phyloP scores from a whole-genome alignment of 2,329 filamentous ascomycete species.

The Didymella pomorum region DNA sequence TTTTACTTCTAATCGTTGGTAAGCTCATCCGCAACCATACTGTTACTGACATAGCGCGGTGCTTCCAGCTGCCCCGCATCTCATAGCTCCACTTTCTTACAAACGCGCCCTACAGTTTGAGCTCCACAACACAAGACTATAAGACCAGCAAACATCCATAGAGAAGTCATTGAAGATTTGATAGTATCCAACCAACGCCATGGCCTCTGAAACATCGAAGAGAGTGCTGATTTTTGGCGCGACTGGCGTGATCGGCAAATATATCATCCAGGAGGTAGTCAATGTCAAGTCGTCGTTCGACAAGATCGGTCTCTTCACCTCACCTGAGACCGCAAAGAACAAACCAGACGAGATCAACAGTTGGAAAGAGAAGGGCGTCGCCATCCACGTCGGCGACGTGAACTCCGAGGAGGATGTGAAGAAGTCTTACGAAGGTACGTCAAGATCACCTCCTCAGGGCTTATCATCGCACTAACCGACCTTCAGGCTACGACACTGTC shows the following conservation, averaged over 20 bases:
- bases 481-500: conserved; percentile 67
- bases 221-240: conserved; percentile 63
- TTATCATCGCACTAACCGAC: not conserved
- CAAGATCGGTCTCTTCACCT: conserved; percentile 65
- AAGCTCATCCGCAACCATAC: too few relatives aligned
- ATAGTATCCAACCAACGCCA: not conserved
- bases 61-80: conserved; percentile 7
- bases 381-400: conserved; percentile 65
- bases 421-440: conserved; percentile 62
- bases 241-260: conserved; percentile 61
- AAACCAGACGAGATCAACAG: conserved; percentile 61
- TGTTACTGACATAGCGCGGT: conserved; percentile 1
- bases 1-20: not conserved
- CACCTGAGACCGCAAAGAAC: conserved; percentile 57
- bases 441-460: not conserved
- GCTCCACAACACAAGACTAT: not conserved
- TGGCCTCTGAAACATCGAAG: conserved; percentile 31
- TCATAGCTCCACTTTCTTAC: not conserved
- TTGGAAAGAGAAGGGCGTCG: conserved; percentile 58
- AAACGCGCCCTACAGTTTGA: conserved; percentile 16
- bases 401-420: conserved; percentile 61
- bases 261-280: conserved; percentile 61
- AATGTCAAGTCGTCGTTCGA: conserved; percentile 56
- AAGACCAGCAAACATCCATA: not conserved
- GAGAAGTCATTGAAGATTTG: not conserved